Evolutionary conservation across 257 asterid genomes (phyloP), one percentile per base, ranked within the genome.

Genomic region (Schizonepeta tenuifolia): DNA sequence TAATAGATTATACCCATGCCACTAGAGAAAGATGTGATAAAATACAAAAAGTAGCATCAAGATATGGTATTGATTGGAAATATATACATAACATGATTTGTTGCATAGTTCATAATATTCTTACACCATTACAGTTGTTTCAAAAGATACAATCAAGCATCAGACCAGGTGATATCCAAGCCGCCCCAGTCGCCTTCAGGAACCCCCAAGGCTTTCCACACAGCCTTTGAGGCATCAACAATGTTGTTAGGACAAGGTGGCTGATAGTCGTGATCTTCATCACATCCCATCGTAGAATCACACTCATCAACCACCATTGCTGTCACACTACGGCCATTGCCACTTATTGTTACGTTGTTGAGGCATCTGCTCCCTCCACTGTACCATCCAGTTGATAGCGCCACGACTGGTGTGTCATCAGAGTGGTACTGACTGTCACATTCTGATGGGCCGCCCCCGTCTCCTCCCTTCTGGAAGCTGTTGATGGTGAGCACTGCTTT

Each of bases 231-330:
- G 9, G 79, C 85, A 69, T 80, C 87, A 18, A 80, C 85, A 0
- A 83, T 83, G 72, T 83, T 83, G 15, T 83, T 67, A 0, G 83
- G 78, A 43, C 85, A 83, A 1, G 87, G 85, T n/a, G 82, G 87
- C 69, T 80, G 87, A 58, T 80, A 77, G 35, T 77, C 83, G 0
- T 83, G 84, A 0, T 61, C 81, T 0, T 41, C 62, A 26, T 80
- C 87, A 31, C 84, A 83, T 5, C 87, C 87, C 77, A 67, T 77
- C 12, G 80, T 83, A 24, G 87, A 77, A 59, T 83, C 85, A 31
- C 87, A 80, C 69, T 80, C 85, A 14, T 83, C 87, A 2, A 80
- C 87, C 21, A 80, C 87, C 74, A 62, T 57, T 0, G 85, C 85
- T 3, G 26, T 68, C 58, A 80, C 76, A 9, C 74, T 75, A 65